Evolutionary conservation across 257 asterid genomes (phyloP).

Genomic region (Solanum gandarillasii): DNA sequence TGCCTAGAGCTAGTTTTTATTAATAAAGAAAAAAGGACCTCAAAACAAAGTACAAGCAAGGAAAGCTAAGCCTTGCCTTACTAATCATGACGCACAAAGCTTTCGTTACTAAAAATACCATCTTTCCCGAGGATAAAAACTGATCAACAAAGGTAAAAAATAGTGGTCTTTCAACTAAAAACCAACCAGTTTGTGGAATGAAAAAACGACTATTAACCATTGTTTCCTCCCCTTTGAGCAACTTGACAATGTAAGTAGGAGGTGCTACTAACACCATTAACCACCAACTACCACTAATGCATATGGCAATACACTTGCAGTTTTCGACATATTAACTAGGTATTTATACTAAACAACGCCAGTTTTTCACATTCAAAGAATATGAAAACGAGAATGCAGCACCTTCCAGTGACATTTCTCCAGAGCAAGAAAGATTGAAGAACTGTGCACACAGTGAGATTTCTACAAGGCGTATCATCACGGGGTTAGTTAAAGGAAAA

Average conservation of each 20-base stretch:
- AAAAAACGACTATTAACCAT: too few relatives aligned
- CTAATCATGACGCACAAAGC: not conserved
- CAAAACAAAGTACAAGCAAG: too few relatives aligned
- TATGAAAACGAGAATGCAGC: not conserved
- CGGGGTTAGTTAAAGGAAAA: not conserved
- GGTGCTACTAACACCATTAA: not conserved
- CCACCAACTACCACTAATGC: not conserved
- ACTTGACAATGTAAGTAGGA: not conserved
- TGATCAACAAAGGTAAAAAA: not conserved
- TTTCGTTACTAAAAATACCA: not conserved
- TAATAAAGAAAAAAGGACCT: too few relatives aligned
- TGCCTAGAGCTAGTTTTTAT: too few relatives aligned
- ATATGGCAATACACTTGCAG: not conserved
- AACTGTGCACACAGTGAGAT: not conserved
- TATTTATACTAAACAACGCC: not conserved
- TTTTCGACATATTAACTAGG: not conserved
- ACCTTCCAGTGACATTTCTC: too few relatives aligned
- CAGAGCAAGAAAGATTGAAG: not conserved
- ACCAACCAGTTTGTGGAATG: too few relatives aligned
- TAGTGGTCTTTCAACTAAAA: not conserved
- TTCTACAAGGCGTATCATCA: not conserved
- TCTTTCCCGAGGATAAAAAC: not conserved
- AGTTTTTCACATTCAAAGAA: not conserved
- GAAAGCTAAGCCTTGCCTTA: too few relatives aligned
- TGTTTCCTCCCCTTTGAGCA: too few relatives aligned